Evolutionary conservation across 2,329 filamentous ascomycete genomes (phyloP).

Genomic region (Dissoconium aciculare): DNA sequence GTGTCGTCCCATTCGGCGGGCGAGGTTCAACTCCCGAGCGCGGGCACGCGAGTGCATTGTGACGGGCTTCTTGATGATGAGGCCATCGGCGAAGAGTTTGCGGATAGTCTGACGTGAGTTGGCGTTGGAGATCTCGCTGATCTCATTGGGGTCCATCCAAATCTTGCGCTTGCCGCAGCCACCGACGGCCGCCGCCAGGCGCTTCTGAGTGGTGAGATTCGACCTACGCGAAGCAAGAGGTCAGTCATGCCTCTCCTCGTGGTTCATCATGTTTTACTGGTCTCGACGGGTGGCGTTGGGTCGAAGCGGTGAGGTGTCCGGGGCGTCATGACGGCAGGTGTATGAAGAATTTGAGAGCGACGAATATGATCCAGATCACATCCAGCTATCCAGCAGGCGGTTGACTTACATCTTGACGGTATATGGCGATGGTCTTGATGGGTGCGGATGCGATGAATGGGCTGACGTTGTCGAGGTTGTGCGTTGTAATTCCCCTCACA

Average conservation of each 20-base stretch:
- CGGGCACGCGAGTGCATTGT: slow-evolving; percentile 98
- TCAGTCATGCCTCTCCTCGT: slow-evolving; percentile 10
- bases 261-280: slow-evolving; percentile 1
- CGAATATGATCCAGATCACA: too few relatives aligned
- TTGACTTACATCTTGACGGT: slow-evolving; percentile 19
- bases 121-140: slow-evolving; percentile 98
- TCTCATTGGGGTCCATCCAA: slow-evolving; percentile 99
- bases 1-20: slow-evolving; percentile 91
- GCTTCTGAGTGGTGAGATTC: slow-evolving; percentile 99
- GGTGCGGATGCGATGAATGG: slow-evolving; percentile 4
- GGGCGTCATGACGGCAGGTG: slow-evolving; percentile 5
- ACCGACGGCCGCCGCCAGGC: slow-evolving; percentile 95
- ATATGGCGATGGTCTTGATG: slow-evolving; percentile 15
- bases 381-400: background rate
- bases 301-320: slow-evolving; percentile 5
- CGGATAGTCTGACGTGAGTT: slow-evolving; percentile 99
- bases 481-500: background rate
- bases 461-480: slow-evolving; percentile 1
- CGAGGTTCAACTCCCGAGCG: slow-evolving; percentile 85
- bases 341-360: slow-evolving; percentile 1
- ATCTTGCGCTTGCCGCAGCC: slow-evolving; percentile 99
- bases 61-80: slow-evolving; percentile 99
- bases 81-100: slow-evolving; percentile 98
- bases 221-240: slow-evolving; percentile 50
- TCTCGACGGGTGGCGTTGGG: slow-evolving; percentile 2